Percentiles rank a stretch among this genome's conserved stretches.
These are phyloP conservation scores for Sporothrix brasiliensis DNA, from an alignment of 2,329 filamentous ascomycete genomes.

Conservation along the genomic window DNA sequence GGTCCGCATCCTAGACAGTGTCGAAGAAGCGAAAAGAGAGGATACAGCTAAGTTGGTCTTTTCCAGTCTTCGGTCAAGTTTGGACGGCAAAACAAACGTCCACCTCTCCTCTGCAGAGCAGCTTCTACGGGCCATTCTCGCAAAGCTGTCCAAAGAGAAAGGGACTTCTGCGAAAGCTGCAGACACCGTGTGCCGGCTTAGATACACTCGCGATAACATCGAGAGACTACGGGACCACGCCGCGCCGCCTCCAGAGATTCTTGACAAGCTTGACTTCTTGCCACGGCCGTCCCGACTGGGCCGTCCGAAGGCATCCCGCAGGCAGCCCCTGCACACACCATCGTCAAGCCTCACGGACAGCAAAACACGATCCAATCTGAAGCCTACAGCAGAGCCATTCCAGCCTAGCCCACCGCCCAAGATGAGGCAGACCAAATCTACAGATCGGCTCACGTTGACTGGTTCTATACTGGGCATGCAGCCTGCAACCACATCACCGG, in stretches of 20 bases:
- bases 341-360: background rate
- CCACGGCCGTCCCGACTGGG: background rate
- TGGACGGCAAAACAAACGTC: no score
- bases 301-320: background rate
- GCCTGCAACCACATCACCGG: background rate
- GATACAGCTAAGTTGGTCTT: slow-evolving; percentile 14
- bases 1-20: background rate
- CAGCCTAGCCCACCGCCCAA: background rate
- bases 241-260: background rate
- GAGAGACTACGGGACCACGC: slow-evolving; percentile 7
- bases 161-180: background rate
- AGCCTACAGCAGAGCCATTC: background rate
- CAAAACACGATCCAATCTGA: background rate
- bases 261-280: slow-evolving; percentile 4
- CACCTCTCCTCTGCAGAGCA: slow-evolving; percentile 13
- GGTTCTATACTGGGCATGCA: background rate
- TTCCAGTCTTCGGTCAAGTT: background rate
- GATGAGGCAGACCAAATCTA: background rate
- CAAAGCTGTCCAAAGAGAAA: background rate
- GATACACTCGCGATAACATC: slow-evolving; percentile 11
- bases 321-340: background rate
- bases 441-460: background rate
- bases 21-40: slow-evolving; percentile 21
- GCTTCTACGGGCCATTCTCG: slow-evolving; percentile 2
- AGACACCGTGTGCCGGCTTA: background rate